Conservation (phyloP, 2,329 filamentous ascomycete genomes). For the Zymoseptoria passerinii region DNA sequence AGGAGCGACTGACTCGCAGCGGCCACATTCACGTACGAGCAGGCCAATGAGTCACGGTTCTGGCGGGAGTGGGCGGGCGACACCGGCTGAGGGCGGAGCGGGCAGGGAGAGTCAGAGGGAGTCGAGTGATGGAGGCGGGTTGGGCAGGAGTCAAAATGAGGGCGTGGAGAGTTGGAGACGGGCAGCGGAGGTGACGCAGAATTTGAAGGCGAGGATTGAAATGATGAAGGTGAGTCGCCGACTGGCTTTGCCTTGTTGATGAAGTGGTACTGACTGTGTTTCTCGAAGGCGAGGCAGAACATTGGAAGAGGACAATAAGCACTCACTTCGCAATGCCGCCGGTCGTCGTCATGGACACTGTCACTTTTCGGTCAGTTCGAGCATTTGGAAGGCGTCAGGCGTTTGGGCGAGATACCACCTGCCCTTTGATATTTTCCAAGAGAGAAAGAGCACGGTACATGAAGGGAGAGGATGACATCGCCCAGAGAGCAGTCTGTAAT, state of each 20-base stretch:
- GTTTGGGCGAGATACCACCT: too few relatives aligned
- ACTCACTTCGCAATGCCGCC: not conserved
- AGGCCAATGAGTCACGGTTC: conserved; percentile 19
- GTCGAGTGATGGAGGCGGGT: conserved; percentile 1
- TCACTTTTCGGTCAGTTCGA: too few relatives aligned
- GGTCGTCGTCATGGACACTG: too few relatives aligned
- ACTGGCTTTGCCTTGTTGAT: not conserved
- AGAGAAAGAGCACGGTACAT: too few relatives aligned
- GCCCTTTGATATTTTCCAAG: too few relatives aligned
- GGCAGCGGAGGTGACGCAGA: conserved; percentile 94
- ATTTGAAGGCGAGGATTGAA: conserved; percentile 93
- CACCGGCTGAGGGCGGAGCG: conserved; percentile 33
- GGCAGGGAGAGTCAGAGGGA: conserved; percentile 3
- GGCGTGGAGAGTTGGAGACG: conserved; percentile 91
- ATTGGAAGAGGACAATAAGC: conserved; percentile 9
- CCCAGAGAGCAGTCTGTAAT: too few relatives aligned
- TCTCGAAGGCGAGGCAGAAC: conserved; percentile 13
- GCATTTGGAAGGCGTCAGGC: too few relatives aligned
- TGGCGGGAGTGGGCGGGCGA: conserved; percentile 33
- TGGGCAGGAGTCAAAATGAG: conserved; percentile 31
- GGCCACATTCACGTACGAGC: not conserved
- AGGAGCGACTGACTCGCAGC: conserved; percentile 1
- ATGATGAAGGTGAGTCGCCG: conserved; percentile 74
- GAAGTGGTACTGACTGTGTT: not conserved
- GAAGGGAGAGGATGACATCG: too few relatives aligned